Percentiles rank a stretch among this genome's conserved stretches.
Conservation (phyloP, 1,139 yeast species). For the Protomyces pachydermus region DNA sequence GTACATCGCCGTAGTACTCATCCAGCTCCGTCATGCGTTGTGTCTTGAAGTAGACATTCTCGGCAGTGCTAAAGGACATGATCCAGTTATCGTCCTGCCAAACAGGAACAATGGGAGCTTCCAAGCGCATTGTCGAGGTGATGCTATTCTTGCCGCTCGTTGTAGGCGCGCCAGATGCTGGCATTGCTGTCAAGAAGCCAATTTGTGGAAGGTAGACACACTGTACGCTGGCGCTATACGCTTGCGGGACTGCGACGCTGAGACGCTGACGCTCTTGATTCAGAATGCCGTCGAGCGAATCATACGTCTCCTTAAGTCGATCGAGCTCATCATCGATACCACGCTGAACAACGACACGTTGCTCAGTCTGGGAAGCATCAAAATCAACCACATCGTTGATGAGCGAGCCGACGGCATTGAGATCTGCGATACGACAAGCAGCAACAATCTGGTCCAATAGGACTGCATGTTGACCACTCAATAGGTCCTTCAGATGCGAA, state of each 20-base stretch:
- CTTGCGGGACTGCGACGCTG: constrained; percentile 30
- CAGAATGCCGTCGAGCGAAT: constrained; percentile 41
- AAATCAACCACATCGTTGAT: constrained; percentile 40
- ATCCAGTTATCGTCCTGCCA: constrained; percentile 37
- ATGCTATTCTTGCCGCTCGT: constrained; percentile 26
- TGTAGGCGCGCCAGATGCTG: constrained; percentile 30
- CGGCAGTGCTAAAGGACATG: constrained; percentile 43
- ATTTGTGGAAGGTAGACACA: constrained; percentile 47
- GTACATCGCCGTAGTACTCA: constrained; percentile 44
- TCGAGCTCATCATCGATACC: constrained; percentile 41
- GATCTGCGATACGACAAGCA: constrained; percentile 29
- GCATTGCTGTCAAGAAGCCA: constrained; percentile 42
- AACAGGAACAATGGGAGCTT: constrained; percentile 29
- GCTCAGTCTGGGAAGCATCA: constrained; percentile 40
- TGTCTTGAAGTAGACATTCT: constrained; percentile 43
- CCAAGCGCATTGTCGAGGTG: constrained; percentile 32
- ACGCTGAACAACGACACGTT: constrained; percentile 38
- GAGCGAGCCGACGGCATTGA: constrained; percentile 28
- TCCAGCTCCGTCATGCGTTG: constrained; percentile 40
- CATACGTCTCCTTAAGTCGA: constrained; percentile 38
- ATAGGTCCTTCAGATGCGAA: constrained; percentile 29
- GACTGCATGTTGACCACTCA: constrained; percentile 7
- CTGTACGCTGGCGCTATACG: constrained; percentile 35
- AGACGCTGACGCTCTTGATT: constrained; percentile 36
- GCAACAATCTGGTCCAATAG: constrained; percentile 28